Evolutionary conservation across 257 asterid genomes (phyloP).

Genomic region (Coffea eugenioides): DNA sequence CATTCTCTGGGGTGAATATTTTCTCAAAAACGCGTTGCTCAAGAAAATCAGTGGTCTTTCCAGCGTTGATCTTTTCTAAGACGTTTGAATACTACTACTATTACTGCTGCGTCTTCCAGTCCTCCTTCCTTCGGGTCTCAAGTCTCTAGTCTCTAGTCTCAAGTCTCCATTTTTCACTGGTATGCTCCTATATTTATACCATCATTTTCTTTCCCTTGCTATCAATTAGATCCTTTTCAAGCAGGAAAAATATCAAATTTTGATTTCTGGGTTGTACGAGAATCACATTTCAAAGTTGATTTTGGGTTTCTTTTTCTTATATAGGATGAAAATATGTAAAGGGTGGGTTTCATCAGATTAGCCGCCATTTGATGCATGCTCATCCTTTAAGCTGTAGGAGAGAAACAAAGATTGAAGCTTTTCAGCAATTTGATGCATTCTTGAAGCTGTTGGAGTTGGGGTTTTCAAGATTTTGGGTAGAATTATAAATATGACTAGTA

Average conservation of each 20-base stretch:
- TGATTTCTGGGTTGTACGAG: conserved; percentile 10
- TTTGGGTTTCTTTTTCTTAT: conserved; percentile 5
- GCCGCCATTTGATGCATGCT: neutral
- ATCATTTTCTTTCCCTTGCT: neutral
- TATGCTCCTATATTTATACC: neutral
- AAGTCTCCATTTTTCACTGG: conserved; percentile 3
- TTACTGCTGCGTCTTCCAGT: neutral
- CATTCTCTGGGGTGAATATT: neutral
- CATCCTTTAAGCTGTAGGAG: conserved; percentile 5
- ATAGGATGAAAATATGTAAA: neutral
- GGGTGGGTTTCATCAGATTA: neutral
- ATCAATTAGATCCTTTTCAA: neutral
- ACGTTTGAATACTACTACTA: neutral
- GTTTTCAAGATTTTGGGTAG: conserved; percentile 14
- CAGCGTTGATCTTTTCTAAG: neutral
- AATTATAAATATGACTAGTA: conserved; percentile 26
- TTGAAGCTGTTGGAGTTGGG: conserved; percentile 16
- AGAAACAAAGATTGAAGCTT: neutral
- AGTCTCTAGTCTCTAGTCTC: conserved; percentile 4
- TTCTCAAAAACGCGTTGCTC: conserved; percentile 15
- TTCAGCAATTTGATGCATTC: conserved; percentile 13
- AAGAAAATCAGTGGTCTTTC: neutral
- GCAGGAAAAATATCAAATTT: neutral
- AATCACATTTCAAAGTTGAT: conserved; percentile 2
- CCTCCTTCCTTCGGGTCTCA: neutral